These are phyloP conservation scores for Nicotiana otophora DNA, from an alignment of 257 asterid genomes.

Conservation along the genomic window DNA sequence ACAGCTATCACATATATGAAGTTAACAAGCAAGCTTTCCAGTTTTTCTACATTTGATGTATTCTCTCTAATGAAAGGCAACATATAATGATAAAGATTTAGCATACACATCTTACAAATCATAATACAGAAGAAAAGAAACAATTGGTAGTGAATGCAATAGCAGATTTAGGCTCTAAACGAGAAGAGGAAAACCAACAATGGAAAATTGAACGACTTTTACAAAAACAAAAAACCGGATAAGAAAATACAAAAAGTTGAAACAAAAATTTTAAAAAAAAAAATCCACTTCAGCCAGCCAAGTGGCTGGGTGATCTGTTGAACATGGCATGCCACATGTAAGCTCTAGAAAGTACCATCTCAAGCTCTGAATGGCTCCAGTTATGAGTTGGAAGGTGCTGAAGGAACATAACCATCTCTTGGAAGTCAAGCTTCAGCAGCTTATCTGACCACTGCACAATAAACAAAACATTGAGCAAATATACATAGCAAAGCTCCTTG, in stretches of 20 bases:
- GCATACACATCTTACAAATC: background rate
- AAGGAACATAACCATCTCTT: constrained; percentile 96
- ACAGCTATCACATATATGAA: background rate
- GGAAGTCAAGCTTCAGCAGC: constrained; percentile 83
- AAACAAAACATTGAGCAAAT: background rate
- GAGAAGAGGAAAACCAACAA: background rate
- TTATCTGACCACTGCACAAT: constrained; percentile 74
- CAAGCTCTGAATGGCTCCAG: constrained; percentile 78
- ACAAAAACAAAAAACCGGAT: background rate
- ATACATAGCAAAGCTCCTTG: background rate
- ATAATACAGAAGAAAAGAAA: background rate
- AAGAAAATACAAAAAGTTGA: background rate
- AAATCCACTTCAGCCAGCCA: constrained; percentile 45
- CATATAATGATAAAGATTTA: background rate
- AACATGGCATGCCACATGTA: constrained; percentile 96
- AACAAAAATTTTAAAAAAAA: background rate
- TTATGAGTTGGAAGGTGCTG: constrained; percentile 86
- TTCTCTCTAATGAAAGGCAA: background rate
- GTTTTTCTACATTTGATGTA: background rate
- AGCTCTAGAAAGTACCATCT: constrained; percentile 91
- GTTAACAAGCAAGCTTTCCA: background rate
- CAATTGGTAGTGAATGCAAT: background rate
- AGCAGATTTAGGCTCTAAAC: background rate
- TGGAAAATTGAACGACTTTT: background rate
- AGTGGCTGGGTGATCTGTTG: constrained; percentile 86